Evolutionary conservation across 1,139 yeast species (phyloP), one percentile per base, ranked within the genome.

Genomic region (Candida gigantensis): DNA sequence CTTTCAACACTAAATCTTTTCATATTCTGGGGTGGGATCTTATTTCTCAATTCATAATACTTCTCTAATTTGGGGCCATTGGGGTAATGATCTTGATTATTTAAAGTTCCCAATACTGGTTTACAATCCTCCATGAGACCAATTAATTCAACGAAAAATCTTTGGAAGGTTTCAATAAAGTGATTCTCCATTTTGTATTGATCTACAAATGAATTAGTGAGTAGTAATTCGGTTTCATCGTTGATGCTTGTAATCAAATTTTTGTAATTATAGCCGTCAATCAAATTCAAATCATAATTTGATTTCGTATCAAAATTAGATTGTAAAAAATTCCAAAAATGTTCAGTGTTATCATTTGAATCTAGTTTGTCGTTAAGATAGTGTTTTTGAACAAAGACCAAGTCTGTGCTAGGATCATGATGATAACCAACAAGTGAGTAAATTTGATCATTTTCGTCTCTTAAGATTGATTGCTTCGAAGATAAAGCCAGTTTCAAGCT

Each of bases 71-170:
- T 47, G 20, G 40, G 47, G 10, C 57, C 44, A 18, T 44, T 39
- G 20, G 50, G 44, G 37, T 62, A 64, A 43, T 65, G 69, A 6
- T 45, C 58, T 30, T 55, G 52, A 39, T 60, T 50, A 40, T 62
- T 60, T 13, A 65, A 52, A 2, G 41, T 28, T 1, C 35, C 44
- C n/a, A 60, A 42, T 2, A 32, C 25, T 3, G 71, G 70, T 28
- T 50, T 50, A 30, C 53, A 40, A 7, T 50, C 50, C 16, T 53
- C 51, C 12, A 62, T 46, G 4, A 37, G 13, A 4, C 34, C 36
- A 17, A 58, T 42, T 17, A 60, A 42, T 3, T 46, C 38, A 1
- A 36, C 43, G 43, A 63, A 50, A 41, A 56, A 57, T 5, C 39
- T 30, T 32, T 41, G 39, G 34, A 62, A 49, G 4, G 37, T 13